Percentiles rank a stretch among this genome's conserved stretches.
These are phyloP conservation scores for Plasmodium yoelii DNA, from an alignment of 169 alveolate species.

Conservation along the genomic window DNA sequence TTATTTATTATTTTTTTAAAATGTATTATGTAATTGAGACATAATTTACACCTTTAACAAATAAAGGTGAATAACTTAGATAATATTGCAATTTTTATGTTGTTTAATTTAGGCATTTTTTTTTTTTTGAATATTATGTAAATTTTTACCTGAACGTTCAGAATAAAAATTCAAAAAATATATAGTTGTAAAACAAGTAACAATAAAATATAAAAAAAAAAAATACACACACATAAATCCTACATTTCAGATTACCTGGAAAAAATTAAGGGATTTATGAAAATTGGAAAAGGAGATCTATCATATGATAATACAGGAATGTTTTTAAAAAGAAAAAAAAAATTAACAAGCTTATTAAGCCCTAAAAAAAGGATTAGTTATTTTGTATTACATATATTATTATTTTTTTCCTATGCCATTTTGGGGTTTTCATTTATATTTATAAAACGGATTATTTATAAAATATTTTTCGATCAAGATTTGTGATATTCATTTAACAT, in stretches of 20 bases:
- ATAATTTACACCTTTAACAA: background rate
- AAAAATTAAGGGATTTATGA: background rate
- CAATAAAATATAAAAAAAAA: conserved; percentile 19
- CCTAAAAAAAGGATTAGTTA: conserved; percentile 15
- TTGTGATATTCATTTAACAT: background rate
- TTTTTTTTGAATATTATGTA: no score
- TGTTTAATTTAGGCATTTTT: no score
- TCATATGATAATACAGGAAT: conserved; percentile 1
- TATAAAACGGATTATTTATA: conserved; percentile 22
- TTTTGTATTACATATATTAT: conserved; percentile 23
- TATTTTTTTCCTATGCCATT: conserved; percentile 33
- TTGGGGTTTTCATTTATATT: conserved; percentile 36
- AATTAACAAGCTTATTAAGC: conserved; percentile 3
- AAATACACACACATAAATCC: background rate
- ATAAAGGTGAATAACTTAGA: background rate
- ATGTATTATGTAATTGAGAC: background rate
- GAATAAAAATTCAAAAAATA: background rate
- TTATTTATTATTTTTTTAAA: background rate
- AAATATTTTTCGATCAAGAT: conserved; percentile 49
- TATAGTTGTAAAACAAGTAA: background rate
- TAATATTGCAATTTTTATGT: background rate
- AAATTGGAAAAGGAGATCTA: conserved; percentile 9
- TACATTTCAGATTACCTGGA: conserved; percentile 5
- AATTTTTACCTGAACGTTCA: background rate
- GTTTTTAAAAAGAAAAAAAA: conserved; percentile 23